Evolutionary conservation across 75 land plant genomes (phyloP).

Genomic region (Pinus taeda): DNA sequence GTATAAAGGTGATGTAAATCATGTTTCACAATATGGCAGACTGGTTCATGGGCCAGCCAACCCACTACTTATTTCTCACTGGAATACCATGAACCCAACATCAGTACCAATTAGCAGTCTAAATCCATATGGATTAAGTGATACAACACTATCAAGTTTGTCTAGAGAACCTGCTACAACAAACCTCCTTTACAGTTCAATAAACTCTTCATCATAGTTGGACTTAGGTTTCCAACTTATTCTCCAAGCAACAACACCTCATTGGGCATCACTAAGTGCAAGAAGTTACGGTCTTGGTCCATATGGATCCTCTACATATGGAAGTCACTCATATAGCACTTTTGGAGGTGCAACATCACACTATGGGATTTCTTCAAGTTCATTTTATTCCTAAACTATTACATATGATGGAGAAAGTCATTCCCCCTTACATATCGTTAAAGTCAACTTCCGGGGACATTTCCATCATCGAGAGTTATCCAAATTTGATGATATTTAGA

Average conservation of each 20-base stretch:
- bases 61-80: not conserved
- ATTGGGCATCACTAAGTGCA: not conserved
- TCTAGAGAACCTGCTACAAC: not conserved
- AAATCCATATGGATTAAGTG: constrained; percentile 2
- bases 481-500: too few species aligned
- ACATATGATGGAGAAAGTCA: constrained; percentile 5
- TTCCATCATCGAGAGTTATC: too few species aligned
- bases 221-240: not conserved
- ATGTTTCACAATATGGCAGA: not conserved
- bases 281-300: not conserved
- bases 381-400: not conserved
- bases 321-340: not conserved
- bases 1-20: not conserved
- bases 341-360: not conserved
- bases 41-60: not conserved
- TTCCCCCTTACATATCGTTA: not conserved
- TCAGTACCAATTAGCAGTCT: not conserved
- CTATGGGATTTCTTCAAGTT: constrained; percentile 1
- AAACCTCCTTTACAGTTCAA: not conserved
- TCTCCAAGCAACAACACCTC: not conserved
- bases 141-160: not conserved
- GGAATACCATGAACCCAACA: not conserved
- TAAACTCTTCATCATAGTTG: not conserved
- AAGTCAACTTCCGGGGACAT: not conserved
- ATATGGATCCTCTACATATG: not conserved